phyloP scores from a whole-genome alignment of 352 stramenopile species.

The Discostella stelligera region DNA sequence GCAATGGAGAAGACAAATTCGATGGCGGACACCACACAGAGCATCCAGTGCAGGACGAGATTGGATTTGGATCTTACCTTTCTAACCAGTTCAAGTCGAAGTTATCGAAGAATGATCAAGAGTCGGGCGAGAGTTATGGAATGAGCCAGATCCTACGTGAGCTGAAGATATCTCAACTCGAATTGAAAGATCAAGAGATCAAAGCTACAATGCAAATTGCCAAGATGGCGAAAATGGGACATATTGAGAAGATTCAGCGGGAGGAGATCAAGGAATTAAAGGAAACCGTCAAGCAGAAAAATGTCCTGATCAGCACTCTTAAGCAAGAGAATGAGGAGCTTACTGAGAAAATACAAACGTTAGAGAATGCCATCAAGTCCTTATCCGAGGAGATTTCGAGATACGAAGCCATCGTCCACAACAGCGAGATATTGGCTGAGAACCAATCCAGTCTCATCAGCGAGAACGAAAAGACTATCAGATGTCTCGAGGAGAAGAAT shows the following conservation, averaged over 20 bases:
- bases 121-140: not conserved
- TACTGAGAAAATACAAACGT: slow-evolving; percentile 5
- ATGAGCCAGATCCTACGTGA: not conserved
- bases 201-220: not conserved
- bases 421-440: slow-evolving; percentile 21
- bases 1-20: not conserved
- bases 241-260: not conserved
- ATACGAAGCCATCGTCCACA: slow-evolving; percentile 3
- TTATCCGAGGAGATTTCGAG: slow-evolving; percentile 20
- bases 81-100: too few relatives aligned
- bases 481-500: slow-evolving; percentile 6
- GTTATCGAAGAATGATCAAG: slow-evolving; percentile 9
- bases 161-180: not conserved
- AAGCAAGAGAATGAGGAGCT: slow-evolving; percentile 15
- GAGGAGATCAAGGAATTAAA: not conserved
- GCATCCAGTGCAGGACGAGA: not conserved
- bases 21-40: not conserved
- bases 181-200: not conserved
- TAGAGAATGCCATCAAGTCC: not conserved
- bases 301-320: slow-evolving; percentile 12
- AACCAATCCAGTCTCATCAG: slow-evolving; percentile 6
- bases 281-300: slow-evolving; percentile 5
- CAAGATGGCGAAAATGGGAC: slow-evolving; percentile 1
- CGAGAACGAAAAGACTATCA: slow-evolving; percentile 11
- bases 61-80: not conserved